Evolutionary conservation across 176 grass and related monocot species (phyloP).

Genomic region (Hyparrhenia diplandra): DNA sequence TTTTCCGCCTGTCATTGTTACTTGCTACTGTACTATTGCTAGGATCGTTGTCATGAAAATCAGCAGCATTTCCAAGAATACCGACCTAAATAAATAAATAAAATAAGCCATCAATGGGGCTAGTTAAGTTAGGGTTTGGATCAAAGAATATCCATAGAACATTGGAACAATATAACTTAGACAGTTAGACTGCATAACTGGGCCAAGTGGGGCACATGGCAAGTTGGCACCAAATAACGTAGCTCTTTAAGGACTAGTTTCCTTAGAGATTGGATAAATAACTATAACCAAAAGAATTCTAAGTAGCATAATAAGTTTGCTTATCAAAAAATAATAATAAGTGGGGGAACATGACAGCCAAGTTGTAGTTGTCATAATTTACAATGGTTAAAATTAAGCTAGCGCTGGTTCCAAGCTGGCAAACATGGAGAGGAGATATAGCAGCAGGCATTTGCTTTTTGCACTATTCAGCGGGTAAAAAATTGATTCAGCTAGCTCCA

Average conservation of each 20-base stretch:
- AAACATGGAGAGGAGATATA: neutral
- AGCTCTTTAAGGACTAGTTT: neutral
- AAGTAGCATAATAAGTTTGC: no score
- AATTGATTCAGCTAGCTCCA: neutral
- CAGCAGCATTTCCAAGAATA: constrained; percentile 89
- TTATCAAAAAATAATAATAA: no score
- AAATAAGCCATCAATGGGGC: neutral
- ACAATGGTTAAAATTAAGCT: neutral
- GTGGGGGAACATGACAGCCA: no score
- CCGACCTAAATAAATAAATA: constrained; percentile 60
- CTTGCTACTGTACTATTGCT: constrained; percentile 35
- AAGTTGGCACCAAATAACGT: neutral
- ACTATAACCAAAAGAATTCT: no score
- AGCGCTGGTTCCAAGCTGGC: neutral
- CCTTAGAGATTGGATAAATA: neutral
- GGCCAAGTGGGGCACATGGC: neutral
- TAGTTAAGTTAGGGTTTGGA: constrained; percentile 4
- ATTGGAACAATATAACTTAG: constrained; percentile 7
- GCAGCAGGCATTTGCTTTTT: neutral
- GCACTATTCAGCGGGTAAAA: neutral
- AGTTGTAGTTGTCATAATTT: neutral
- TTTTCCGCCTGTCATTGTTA: constrained; percentile 64
- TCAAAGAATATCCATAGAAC: neutral
- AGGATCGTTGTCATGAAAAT: constrained; percentile 63
- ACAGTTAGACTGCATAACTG: neutral